Percentiles rank a stretch among this genome's conserved stretches.
These are phyloP conservation scores for Xylona heveae DNA, from an alignment of 495 filamentous ascomycete species.

Conservation along the genomic window DNA sequence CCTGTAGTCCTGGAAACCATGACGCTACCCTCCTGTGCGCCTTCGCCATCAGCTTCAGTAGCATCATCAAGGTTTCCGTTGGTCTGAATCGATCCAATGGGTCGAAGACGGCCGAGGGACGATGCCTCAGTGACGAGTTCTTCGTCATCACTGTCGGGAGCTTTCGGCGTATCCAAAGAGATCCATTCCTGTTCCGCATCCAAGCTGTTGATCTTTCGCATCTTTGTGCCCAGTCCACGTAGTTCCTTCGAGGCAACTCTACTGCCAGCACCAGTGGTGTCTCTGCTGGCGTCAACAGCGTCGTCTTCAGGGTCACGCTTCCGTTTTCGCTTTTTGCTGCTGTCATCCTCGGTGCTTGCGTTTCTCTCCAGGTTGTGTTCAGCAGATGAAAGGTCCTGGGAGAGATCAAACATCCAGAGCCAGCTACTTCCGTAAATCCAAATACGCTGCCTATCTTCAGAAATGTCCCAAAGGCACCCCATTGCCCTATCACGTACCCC, in stretches of 20 bases:
- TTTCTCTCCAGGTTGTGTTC: slow-evolving; percentile 12
- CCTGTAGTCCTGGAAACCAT: not conserved
- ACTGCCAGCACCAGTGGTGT: slow-evolving; percentile 35
- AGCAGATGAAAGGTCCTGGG: slow-evolving; percentile 36
- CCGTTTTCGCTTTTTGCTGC: slow-evolving; percentile 15
- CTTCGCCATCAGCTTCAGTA: slow-evolving; percentile 10
- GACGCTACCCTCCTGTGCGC: slow-evolving; percentile 10
- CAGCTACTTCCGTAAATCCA: slow-evolving; percentile 78
- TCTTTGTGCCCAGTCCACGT: slow-evolving; percentile 35
- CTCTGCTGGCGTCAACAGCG: slow-evolving; percentile 12
- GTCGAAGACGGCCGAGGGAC: not conserved
- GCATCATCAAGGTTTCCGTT: not conserved
- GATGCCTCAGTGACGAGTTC: slow-evolving; percentile 20
- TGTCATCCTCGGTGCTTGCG: slow-evolving; percentile 4
- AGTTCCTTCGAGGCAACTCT: slow-evolving; percentile 33
- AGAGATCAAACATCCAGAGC: slow-evolving; percentile 84
- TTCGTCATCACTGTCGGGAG: slow-evolving; percentile 17
- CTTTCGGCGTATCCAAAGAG: slow-evolving; percentile 22
- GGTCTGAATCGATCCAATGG: not conserved
- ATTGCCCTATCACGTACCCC: slow-evolving; percentile 53
- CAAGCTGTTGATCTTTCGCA: slow-evolving; percentile 23
- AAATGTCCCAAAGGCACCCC: slow-evolving; percentile 68
- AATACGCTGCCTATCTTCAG: slow-evolving; percentile 30
- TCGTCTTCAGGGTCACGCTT: slow-evolving; percentile 19
- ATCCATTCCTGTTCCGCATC: slow-evolving; percentile 22